Conservation (phyloP, 2,329 filamentous ascomycete species). For the Aspergillaceae sp. region DNA sequence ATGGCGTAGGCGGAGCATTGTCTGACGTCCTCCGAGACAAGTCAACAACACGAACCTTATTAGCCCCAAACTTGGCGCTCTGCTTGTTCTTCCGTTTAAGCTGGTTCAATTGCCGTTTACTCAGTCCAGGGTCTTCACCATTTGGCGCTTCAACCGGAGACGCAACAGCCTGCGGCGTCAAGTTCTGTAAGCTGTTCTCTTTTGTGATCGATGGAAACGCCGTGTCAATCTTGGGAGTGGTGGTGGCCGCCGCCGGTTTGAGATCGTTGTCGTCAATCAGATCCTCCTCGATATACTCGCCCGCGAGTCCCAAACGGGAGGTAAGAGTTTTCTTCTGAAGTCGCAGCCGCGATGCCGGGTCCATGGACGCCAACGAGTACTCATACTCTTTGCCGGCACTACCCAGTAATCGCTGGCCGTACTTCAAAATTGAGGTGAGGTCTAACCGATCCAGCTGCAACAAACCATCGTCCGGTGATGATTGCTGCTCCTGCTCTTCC, state of each 20-base stretch:
- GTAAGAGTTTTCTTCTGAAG: conserved; percentile 84
- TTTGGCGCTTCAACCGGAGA: conserved; percentile 44
- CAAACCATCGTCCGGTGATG: conserved; percentile 46
- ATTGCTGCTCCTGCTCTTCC: conserved; percentile 19
- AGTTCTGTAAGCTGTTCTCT: conserved; percentile 38
- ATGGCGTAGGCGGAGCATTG: conserved; percentile 50
- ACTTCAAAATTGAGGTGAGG: conserved; percentile 67
- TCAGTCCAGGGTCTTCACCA: conserved; percentile 63
- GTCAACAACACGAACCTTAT: conserved; percentile 84
- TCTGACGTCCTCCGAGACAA: conserved; percentile 61
- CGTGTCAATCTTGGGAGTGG: conserved; percentile 44
- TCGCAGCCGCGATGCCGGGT: conserved; percentile 68
- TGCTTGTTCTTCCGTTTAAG: conserved; percentile 90
- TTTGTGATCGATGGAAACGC: conserved; percentile 33
- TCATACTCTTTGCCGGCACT: conserved; percentile 76
- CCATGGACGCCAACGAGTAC: conserved; percentile 70
- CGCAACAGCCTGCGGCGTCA: conserved; percentile 25
- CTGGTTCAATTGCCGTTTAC: conserved; percentile 88
- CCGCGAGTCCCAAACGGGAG: conserved; percentile 72
- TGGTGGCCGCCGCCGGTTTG: conserved; percentile 29
- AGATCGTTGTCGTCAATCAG: conserved; percentile 59
- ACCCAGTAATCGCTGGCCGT: conserved; percentile 74
- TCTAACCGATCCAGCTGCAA: conserved; percentile 69
- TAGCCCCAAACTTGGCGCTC: conserved; percentile 79
- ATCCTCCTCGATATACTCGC: conserved; percentile 77